These are phyloP conservation scores for Haplosporangium gracile DNA, from an alignment of 192 early-diverging fungal genomes.

Conservation along the genomic window DNA sequence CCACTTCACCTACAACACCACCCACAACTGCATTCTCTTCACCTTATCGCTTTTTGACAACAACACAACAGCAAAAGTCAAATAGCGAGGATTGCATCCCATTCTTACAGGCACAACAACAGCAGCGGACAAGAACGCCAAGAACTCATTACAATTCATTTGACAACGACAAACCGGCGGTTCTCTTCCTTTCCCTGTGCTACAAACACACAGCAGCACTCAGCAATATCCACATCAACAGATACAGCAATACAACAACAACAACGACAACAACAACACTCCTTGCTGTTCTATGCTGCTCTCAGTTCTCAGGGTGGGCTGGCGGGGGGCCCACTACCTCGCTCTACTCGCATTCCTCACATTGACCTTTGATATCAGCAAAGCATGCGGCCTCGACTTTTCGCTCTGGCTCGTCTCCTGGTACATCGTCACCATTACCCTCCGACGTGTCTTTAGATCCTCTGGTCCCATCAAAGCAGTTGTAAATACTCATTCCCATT, in stretches of 20 bases:
- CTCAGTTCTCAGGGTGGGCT: slow-evolving; percentile 35
- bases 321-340: slow-evolving; percentile 46
- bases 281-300: slow-evolving; percentile 20
- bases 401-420: slow-evolving; percentile 53
- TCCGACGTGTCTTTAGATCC: slow-evolving; percentile 27
- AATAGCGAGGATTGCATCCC: not conserved
- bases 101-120: not conserved
- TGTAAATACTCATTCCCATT: slow-evolving; percentile 5
- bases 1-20: not conserved
- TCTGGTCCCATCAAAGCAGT: slow-evolving; percentile 18
- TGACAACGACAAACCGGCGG: not conserved
- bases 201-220: not conserved
- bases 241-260: not conserved
- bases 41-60: not conserved
- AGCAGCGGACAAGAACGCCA: not conserved
- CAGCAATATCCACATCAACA: not conserved
- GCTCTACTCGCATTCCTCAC: slow-evolving; percentile 48
- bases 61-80: not conserved
- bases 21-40: not conserved
- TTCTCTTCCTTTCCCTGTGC: not conserved
- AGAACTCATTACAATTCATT: not conserved
- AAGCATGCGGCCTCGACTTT: slow-evolving; percentile 43
- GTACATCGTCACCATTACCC: slow-evolving; percentile 27
- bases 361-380: slow-evolving; percentile 41
- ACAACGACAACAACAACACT: not conserved